Conservation (phyloP, 2,329 filamentous ascomycete species). For the Penicillium fuscoglaucum region DNA sequence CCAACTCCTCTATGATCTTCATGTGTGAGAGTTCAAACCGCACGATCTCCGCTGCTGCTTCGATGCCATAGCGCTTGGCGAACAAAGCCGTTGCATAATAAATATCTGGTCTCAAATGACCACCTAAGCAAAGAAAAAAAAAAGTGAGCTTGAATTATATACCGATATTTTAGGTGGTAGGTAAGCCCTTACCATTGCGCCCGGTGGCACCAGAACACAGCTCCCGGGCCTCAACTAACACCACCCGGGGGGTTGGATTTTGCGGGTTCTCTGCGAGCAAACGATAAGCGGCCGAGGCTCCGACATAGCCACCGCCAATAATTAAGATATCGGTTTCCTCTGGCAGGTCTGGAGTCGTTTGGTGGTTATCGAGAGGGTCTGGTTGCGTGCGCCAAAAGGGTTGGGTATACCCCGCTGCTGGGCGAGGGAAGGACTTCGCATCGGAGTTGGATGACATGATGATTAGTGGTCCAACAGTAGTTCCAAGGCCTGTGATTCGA, state of each 20-base stretch:
- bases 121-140: conserved; percentile 16
- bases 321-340: conserved; percentile 45
- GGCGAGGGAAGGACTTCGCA: conserved; percentile 4
- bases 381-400: conserved; percentile 11
- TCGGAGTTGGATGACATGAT: background rate
- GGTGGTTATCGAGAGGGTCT: conserved; percentile 3
- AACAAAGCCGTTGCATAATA: conserved; percentile 40
- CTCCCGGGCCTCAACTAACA: conserved; percentile 42
- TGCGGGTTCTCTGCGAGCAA: conserved; percentile 27
- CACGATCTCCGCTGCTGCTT: conserved; percentile 40
- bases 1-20: conserved; percentile 39
- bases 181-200: conserved; percentile 37
- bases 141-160: background rate
- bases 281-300: conserved; percentile 46
- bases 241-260: conserved; percentile 24
- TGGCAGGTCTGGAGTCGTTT: conserved; percentile 32
- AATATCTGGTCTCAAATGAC: conserved; percentile 45
- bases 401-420: conserved; percentile 4
- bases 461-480: background rate
- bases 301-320: conserved; percentile 50
- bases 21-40: conserved; percentile 45
- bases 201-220: conserved; percentile 46
- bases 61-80: conserved; percentile 34
- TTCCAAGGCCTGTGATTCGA: too few species aligned
- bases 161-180: background rate